Base-by-base conservation (phyloP, 1,284 basidiomycete species). In the Sporisorium scitamineum region DNA sequence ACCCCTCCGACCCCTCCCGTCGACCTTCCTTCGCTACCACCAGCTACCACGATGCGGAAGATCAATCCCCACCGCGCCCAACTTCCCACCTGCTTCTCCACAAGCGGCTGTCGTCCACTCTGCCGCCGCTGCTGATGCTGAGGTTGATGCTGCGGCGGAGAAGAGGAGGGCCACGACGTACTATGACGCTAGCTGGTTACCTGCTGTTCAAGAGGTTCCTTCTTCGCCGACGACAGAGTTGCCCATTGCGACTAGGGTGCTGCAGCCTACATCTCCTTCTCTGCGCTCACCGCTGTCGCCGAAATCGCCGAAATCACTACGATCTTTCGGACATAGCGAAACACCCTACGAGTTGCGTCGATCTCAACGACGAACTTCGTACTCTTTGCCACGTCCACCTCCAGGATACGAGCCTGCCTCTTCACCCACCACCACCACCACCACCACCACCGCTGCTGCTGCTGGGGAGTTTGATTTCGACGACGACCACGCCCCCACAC, bases 11-110 rank as follows among this genome's bases (percentile, higher is more conserved):
- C n/a, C n/a, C n/a, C n/a, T n/a, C n/a, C 22, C 22, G n/a, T 11
- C 51, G n/a, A 22, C 37, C 54, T 3, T 59, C 53, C 22, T 26
- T 52, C 10, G 27, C 55, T n/a, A 31, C 44, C 13, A 27, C 20
- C 4, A 24, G 39, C 34, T 57, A 34, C 11, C 20, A 54, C 20
- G 37, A 44, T 14, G 32, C 32, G 1, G 57, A 70, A 5, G 61
- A 70, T 18, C 57, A 65, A 7, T 56, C 53, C 68, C 68, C 13
- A 65, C 68, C 0, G 45, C 62, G 14, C 53, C 62, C 50, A 57
- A 57, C 29, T 70, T 65, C 32, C 58, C 58, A 6, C 52, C 60
- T 11, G n/a, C n/a, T n/a, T n/a, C n/a, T 13, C 54, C n/a, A 8
- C 26, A 11, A 52, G 10, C 32, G n/a, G 18, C 26, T n/a, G 16